Evolutionary conservation across 371 early-diverging fungal genomes (phyloP), one percentile per base, ranked within the genome.

Genomic region (Saksenaea oblongispora): DNA sequence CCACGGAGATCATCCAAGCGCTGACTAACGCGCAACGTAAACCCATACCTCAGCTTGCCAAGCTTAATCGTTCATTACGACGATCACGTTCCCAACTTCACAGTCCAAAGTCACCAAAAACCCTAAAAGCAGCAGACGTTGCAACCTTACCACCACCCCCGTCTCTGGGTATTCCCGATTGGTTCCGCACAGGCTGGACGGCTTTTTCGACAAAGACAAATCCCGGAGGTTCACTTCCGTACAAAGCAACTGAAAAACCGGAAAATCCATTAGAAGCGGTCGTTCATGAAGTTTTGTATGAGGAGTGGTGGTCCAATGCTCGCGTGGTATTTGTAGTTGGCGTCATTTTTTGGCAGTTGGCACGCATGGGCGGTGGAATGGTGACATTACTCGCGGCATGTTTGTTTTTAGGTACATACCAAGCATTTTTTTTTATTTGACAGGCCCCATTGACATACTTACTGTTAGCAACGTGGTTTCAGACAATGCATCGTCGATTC

Each of bases 401-500:
- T 64, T 61, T 79, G n/a, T 82, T 80, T 57, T 74, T 87, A 22
- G 79, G 84, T 84, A 78, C 72, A 27, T 13, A n/a, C n/a, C n/a
- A 17, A 26, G 34, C 34, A 15, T 31, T 41, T 28, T 41, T 56
- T 59, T 35, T 60, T 67, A n/a, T 47, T 56, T n/a, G 22, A n/a
- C n/a, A n/a, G n/a, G n/a, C n/a, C n/a, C 4, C 39, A 15, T 17
- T 18, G 26, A 37, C 47, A 36, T n/a, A n/a, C n/a, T n/a, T n/a
- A n/a, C n/a, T n/a, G n/a, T 51, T 72, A 85, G 90, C 80, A 18
- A 88, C 86, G 13, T 93, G 90, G 64, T 92, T 88, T 72, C 78
- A 85, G 56, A 87, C 83, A 65, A 87, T 89, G 18, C 73, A 81
- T 7, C 78, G 72, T 39, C 82, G 93, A 47, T 91, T 89, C 66